Evolutionary conservation across 352 stramenopile species (phyloP), one percentile per base, ranked within the genome.

Genomic region (Phytopythium cucurbitacearum): DNA sequence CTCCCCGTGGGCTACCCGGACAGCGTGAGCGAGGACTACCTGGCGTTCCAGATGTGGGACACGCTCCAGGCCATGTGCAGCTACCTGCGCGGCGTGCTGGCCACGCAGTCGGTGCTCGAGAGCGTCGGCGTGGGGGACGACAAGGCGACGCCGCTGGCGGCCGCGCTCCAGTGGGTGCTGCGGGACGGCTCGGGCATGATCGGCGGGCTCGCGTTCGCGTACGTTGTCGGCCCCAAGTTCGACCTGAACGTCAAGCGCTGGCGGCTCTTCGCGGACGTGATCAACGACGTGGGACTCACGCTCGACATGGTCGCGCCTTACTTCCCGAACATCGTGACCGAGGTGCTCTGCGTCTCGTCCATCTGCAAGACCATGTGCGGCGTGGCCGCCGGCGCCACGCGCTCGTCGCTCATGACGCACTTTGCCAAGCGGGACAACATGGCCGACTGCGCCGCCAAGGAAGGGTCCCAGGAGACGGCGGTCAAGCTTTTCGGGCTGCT

Each of bases 181-280:
- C 61, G 81, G 10, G 81, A 91, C 57, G 81, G 81, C 37, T 89
- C 78, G 21, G 81, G 81, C 13, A 91, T 91, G 81, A 82, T 98
- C 48, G 92, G 89, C 9, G 94, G 92, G 9, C 76, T 99, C 28
- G 70, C 94, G 2, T 98, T 98, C 73, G 90, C 90, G n/a, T 98
- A 97, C 67, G 44, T 84, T 5, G 87, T 89, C 9, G 86, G 77
- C 0, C 73, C 78, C 0, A 84, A 95, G 41, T 98, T 98, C 57
- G 95, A 98, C 76, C 66, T 87, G 12, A 91, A 98, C 69, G 93
- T 98, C 42, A 98, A 98, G 75, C 85, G 97, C 69, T 99, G 96
- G 85, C 76, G 96, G 33, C 75, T 99, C 0, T 97, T 98, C 65
- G 96, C 96, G 10, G 96, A 99, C 78, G 80, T 98, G 33, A 94